Conservation (phyloP, 805 yeast genomes). For the Candida railenensis region DNA sequence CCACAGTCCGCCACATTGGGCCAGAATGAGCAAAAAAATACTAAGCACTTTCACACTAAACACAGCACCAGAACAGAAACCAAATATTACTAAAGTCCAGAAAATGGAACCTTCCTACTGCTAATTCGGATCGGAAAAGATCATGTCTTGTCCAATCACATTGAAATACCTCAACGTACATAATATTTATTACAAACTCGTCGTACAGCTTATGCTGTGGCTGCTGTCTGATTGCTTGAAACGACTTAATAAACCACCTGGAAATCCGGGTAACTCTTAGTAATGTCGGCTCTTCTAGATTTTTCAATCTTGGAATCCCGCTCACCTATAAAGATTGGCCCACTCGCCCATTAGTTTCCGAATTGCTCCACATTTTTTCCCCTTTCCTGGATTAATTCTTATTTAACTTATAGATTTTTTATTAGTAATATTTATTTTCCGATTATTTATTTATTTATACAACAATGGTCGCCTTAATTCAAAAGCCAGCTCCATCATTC, state of each 20-base stretch:
- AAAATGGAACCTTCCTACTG: too few relatives aligned
- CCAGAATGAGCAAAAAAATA: neutral
- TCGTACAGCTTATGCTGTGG: too few relatives aligned
- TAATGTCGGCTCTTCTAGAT: neutral
- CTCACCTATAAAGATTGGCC: neutral
- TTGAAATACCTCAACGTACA: neutral
- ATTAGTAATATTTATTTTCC: too few relatives aligned
- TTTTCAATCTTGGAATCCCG: neutral
- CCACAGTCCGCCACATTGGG: neutral
- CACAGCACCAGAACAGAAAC: too few relatives aligned
- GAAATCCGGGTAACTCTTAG: neutral
- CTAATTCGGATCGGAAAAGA: too few relatives aligned
- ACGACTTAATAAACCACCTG: neutral
- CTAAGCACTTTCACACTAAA: neutral
- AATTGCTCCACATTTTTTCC: neutral
- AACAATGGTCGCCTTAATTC: constrained; percentile 91
- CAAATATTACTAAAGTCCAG: too few relatives aligned
- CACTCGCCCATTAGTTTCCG: neutral
- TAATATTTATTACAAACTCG: too few relatives aligned
- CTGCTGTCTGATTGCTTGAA: too few relatives aligned
- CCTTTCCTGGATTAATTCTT: too few relatives aligned
- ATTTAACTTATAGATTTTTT: too few relatives aligned
- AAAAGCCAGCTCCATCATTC: constrained; percentile 96
- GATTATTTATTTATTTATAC: constrained; percentile 1
- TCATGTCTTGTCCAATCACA: neutral